Evolutionary conservation across 2,329 filamentous ascomycete species (phyloP).

Genomic region (Teratosphaeria pseudoeucalypti): DNA sequence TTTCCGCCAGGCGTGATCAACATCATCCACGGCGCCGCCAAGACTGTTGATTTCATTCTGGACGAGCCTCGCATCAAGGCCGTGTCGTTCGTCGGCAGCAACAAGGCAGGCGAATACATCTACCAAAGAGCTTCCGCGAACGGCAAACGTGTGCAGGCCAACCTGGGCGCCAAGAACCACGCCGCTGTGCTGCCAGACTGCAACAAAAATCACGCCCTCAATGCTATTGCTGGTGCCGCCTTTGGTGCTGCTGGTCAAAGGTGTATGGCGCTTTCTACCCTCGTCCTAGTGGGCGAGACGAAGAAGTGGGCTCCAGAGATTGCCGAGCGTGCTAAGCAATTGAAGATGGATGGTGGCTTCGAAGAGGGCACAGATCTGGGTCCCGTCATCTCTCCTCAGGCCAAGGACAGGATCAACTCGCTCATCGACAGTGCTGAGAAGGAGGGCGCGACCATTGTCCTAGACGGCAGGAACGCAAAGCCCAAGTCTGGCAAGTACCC

Average conservation of each 20-base stretch:
- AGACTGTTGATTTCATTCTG: conserved; percentile 76
- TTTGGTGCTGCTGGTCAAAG: conserved; percentile 78
- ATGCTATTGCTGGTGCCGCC: conserved; percentile 71
- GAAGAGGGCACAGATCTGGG: conserved; percentile 71
- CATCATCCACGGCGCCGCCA: conserved; percentile 69
- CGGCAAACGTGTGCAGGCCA: conserved; percentile 80
- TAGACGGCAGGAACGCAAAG: conserved; percentile 58
- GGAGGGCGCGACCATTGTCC: conserved; percentile 71
- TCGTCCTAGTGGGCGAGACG: conserved; percentile 76
- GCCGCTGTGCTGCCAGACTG: conserved; percentile 73
- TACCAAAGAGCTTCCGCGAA: conserved; percentile 68
- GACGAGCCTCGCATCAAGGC: conserved; percentile 80
- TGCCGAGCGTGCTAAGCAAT: conserved; percentile 60
- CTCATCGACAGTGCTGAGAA: conserved; percentile 67
- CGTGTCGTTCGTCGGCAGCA: conserved; percentile 75
- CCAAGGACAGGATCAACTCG: conserved; percentile 66
- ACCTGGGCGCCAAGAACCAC: conserved; percentile 82
- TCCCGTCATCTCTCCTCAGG: conserved; percentile 70
- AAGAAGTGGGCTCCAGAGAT: conserved; percentile 73
- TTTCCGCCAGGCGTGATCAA: conserved; percentile 77
- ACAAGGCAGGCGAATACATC: conserved; percentile 84
- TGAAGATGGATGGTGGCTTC: conserved; percentile 71
- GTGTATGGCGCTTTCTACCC: conserved; percentile 76
- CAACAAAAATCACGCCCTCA: conserved; percentile 84
- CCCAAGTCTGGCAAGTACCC: conserved; percentile 1